phyloP scores from a whole-genome alignment of 768 basidiomycete species.

The Pleurotus cornucopiae region DNA sequence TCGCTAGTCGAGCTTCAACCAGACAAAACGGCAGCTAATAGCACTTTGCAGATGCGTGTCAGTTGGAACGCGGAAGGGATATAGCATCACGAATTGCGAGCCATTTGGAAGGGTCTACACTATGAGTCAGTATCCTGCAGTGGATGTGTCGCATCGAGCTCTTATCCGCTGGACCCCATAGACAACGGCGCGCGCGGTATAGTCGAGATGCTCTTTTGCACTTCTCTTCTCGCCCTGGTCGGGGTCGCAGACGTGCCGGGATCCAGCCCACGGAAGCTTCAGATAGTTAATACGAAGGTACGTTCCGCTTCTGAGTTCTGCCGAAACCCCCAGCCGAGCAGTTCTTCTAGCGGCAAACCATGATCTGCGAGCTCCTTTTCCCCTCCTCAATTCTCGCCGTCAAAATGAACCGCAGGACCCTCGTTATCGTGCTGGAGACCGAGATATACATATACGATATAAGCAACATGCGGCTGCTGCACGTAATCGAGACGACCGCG shows the following conservation, averaged over 20 bases:
- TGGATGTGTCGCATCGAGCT: background rate
- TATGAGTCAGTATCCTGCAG: conserved; percentile 61
- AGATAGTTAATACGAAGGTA: conserved; percentile 99
- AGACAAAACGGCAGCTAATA: conserved; percentile 3
- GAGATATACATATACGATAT: conserved; percentile 99
- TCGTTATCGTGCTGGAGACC: conserved; percentile 93
- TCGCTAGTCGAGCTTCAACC: background rate
- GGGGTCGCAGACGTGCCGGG: conserved; percentile 92
- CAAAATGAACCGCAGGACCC: conserved; percentile 94
- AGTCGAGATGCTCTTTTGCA: conserved; percentile 99
- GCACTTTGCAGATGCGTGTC: conserved; percentile 69
- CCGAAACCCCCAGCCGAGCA: conserved; percentile 7
- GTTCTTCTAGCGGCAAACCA: conserved; percentile 77
- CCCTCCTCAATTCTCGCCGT: conserved; percentile 96
- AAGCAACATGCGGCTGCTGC: conserved; percentile 94
- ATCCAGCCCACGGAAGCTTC: conserved; percentile 87
- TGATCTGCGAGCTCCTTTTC: conserved; percentile 98
- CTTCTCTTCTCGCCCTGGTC: conserved; percentile 93
- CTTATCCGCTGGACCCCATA: conserved; percentile 20
- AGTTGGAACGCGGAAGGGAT: conserved; percentile 92
- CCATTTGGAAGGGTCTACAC: conserved; percentile 96
- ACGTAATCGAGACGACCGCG: conserved; percentile 94
- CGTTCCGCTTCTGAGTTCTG: conserved; percentile 12
- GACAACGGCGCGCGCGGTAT: conserved; percentile 94
- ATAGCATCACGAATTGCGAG: conserved; percentile 96